Evolutionary conservation across 164 flowering plant species (phyloP), one percentile per base, ranked within the genome.

Genomic region (Houttuynia cordata): DNA sequence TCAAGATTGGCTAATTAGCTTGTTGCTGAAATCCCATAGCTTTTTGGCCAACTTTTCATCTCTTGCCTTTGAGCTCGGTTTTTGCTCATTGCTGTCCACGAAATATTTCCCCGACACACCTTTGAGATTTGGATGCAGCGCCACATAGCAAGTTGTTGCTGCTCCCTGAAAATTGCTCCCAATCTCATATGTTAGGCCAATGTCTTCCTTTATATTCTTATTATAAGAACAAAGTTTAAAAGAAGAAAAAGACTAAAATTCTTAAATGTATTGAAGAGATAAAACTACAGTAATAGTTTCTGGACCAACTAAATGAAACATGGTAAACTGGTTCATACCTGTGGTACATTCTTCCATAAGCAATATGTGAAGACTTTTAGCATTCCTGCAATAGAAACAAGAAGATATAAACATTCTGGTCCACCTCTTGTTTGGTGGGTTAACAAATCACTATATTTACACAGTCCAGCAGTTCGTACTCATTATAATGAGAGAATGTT

Each of bases 321-420:
- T 42, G 55, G 22, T 8, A 17, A 8, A 17, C 9, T 17, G 55
- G 9, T 52, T 55, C 62, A 59, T 78, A 88, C 96, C 91, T 93
- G 97, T 57, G 90, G 88, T 12, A 93, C 85, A 59, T 74, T 89
- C 79, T 93, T 93, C 99, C 99, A 93, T 1, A 86, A 51, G 25
- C 76, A 10, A 42, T 23, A 74, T 10, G 89, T 78, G 58, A 83
- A 66, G 0, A 75, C 18, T 77, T 76, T 69, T 56, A 90, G 39
- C 47, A 78, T 14, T 41, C 56, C 97, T 89, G 85, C 80, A 71
- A 64, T 25, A 58, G 41, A 25, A 61, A 58, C 12, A 49, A 42
- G 49, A 42, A 42, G 49, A 42, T 8, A 42, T 42, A 10, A 45
- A 45, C 49, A 45, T 14, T 45, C 14, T 45, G 49, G 17, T 12